phyloP scores from a whole-genome alignment of 805 yeast species.

The Cyberlindnera misumaiensis region DNA sequence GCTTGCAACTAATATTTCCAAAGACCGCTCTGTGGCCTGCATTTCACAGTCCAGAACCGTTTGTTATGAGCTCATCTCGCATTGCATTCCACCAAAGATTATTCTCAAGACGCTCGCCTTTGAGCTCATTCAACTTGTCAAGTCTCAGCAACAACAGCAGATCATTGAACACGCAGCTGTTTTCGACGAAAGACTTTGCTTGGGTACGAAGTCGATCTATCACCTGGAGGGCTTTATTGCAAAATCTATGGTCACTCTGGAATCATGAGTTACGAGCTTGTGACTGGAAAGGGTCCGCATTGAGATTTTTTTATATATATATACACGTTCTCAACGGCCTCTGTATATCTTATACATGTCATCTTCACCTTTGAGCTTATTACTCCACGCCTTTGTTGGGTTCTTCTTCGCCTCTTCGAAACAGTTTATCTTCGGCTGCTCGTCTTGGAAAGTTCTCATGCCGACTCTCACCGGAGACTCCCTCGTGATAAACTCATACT shows the following conservation, averaged over 20 bases:
- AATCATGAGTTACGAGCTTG: conserved; percentile 25
- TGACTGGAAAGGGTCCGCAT: too few species aligned
- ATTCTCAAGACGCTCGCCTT: conserved; percentile 60
- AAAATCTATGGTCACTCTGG: conserved; percentile 72
- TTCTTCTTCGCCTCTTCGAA: conserved; percentile 44
- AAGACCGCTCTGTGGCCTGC: conserved; percentile 57
- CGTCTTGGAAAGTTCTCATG: conserved; percentile 43
- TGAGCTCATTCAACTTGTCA: conserved; percentile 32
- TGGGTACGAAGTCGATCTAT: conserved; percentile 85
- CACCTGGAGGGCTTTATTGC: conserved; percentile 95
- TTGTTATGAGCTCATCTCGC: conserved; percentile 80
- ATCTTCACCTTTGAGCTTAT: conserved; percentile 42
- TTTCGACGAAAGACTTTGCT: conserved; percentile 78
- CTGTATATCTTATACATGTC: conserved; percentile 52
- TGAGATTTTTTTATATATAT: conserved; percentile 4
- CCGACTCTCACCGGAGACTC: conserved; percentile 68
- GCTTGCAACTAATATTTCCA: conserved; percentile 52
- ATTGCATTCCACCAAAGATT: conserved; percentile 86
- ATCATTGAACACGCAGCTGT: conserved; percentile 56
- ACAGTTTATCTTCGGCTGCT: conserved; percentile 42
- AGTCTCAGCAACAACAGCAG: conserved; percentile 29
- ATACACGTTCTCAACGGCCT: conserved; percentile 35
- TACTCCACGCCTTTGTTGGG: conserved; percentile 62
- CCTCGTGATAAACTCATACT: conserved; percentile 72
- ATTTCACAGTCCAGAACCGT: conserved; percentile 52